These are phyloP conservation scores for Colletotrichum destructivum DNA, from an alignment of 2,329 filamentous ascomycete genomes.

Conservation along the genomic window DNA sequence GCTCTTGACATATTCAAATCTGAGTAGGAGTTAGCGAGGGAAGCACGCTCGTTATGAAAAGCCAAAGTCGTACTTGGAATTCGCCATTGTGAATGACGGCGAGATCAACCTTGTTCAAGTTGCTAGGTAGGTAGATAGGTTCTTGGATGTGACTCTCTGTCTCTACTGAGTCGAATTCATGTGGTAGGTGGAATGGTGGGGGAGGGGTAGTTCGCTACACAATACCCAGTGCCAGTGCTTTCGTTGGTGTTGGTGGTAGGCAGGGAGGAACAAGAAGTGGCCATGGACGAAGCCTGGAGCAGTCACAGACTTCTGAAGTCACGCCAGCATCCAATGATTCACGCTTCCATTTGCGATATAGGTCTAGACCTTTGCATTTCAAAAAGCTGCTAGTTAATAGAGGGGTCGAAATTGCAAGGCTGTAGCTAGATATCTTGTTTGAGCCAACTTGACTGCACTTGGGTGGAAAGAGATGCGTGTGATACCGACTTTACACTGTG, in stretches of 20 bases:
- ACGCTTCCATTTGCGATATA: neutral
- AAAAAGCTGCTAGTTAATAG: neutral
- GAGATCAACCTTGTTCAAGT: neutral
- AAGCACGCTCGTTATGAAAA: neutral
- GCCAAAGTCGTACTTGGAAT: slow-evolving; percentile 63
- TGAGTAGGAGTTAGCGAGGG: slow-evolving; percentile 54
- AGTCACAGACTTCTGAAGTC: too few species aligned
- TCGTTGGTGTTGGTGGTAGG: neutral
- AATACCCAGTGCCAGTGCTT: slow-evolving; percentile 4
- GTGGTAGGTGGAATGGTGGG: slow-evolving; percentile 40
- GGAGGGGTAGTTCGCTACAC: slow-evolving; percentile 37
- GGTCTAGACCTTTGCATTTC: neutral
- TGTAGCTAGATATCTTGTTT: neutral
- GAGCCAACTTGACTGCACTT: neutral
- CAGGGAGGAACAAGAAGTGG: too few species aligned
- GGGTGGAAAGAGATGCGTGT: neutral
- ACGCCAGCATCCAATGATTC: neutral
- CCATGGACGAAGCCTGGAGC: too few species aligned
- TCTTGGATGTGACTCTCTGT: slow-evolving; percentile 7
- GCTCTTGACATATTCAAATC: slow-evolving; percentile 92
- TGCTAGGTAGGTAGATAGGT: neutral
- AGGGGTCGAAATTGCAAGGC: neutral
- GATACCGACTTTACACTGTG: neutral
- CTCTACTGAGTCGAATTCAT: neutral
- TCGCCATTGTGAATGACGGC: slow-evolving; percentile 61